Percentiles rank a stretch among this genome's conserved stretches.
phyloP scores from a whole-genome alignment of 495 filamentous ascomycete genomes.

The Neurospora sp. region DNA sequence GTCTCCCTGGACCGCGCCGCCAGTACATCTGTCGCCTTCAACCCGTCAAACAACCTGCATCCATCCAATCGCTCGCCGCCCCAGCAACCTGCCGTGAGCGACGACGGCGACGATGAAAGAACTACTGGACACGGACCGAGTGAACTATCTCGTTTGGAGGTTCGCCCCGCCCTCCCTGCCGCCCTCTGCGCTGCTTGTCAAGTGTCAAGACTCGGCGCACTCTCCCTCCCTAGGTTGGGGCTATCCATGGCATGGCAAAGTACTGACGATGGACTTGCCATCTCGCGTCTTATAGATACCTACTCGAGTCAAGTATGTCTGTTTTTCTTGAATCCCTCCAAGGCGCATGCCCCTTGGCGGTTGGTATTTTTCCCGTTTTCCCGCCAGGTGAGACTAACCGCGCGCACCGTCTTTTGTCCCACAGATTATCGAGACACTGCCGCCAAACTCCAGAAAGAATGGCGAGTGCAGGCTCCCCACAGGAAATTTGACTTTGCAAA shows the following conservation, averaged over 20 bases:
- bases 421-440: constrained; percentile 63
- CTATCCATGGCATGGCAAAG: not conserved
- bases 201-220: constrained; percentile 9
- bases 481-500: constrained; percentile 61
- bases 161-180: constrained; percentile 39
- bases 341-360: constrained; percentile 1
- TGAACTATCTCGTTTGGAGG: constrained; percentile 99
- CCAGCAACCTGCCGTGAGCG: constrained; percentile 11
- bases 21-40: not conserved
- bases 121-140: constrained; percentile 74
- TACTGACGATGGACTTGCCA: not conserved
- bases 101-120: constrained; percentile 44
- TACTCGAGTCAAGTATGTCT: constrained; percentile 78
- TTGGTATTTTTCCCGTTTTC: not conserved
- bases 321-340: constrained; percentile 7
- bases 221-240: not conserved
- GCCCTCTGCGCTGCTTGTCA: constrained; percentile 11
- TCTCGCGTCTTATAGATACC: constrained; percentile 48
- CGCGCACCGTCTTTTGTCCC: constrained; percentile 11
- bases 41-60: not conserved
- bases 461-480: constrained; percentile 62
- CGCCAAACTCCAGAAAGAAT: constrained; percentile 72
- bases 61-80: constrained; percentile 17
- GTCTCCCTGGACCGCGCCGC: not conserved
- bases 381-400: constrained; percentile 23